Evolutionary conservation across 2,329 filamentous ascomycete genomes (phyloP), one percentile per base, ranked within the genome.

Genomic region (Phyllachora maydis): DNA sequence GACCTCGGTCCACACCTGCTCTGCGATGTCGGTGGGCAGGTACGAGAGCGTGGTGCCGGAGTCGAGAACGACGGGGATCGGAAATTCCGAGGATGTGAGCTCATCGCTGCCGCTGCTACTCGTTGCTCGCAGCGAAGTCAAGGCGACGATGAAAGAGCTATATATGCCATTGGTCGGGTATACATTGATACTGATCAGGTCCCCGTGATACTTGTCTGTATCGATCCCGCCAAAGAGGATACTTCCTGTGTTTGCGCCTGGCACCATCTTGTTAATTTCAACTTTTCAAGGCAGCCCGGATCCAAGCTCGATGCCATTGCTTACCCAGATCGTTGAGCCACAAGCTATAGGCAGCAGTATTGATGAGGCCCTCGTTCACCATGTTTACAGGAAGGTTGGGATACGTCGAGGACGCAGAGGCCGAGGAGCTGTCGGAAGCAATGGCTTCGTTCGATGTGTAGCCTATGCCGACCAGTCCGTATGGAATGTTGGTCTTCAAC

Each of bases 181-280:
- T 29, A 81, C 54, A 10, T 70, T 54, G 14, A 82, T 52, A 5
- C 56, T 62, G 21, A 57, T 54, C 16, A 83, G 53, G 3, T 61
- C 43, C 22, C 75, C 76, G 1, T 54, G 41, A 45, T 68, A 88
- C 40, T 83, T 83, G 28, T 59, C 62, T 0, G 65, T 76, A 40
- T 85, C 76, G 28, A 83, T 66, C n/a, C 75, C 78, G 18, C 78
- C 78, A 34, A 85, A 88, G 2, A 85, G 52, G 29, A 85, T 71
- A 34, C 53, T 72, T 17, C 78, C 78, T 2, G 59, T 69, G 29
- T 57, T 68, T 1, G 74, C 46, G 28, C 53, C n/a, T n/a, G n/a
- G n/a, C n/a, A n/a, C n/a, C n/a, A n/a, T n/a, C n/a, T n/a, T n/a
- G n/a, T 54, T 43, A 18, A 6, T 1, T 11, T 5, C 10, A 24